These are phyloP conservation scores for Talaromyces sp. DNA, from an alignment of 2,329 filamentous ascomycete species.

Conservation along the genomic window DNA sequence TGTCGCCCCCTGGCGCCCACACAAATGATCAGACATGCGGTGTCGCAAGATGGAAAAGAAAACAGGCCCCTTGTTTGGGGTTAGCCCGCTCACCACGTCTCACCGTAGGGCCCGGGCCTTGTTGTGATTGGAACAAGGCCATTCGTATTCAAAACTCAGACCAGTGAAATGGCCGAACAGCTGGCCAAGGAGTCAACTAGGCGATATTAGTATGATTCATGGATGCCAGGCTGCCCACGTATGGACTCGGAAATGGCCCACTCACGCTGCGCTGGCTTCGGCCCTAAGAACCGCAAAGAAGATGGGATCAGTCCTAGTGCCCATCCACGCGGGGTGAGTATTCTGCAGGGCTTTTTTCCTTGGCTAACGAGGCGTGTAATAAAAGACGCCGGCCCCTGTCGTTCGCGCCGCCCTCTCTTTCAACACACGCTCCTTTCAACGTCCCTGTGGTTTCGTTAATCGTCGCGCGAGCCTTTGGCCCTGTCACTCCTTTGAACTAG, in stretches of 20 bases:
- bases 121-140: not conserved
- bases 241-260: not conserved
- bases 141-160: not conserved
- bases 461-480: not conserved
- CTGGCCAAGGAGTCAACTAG: not conserved
- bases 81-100: not conserved
- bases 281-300: not conserved
- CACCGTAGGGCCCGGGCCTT: not conserved
- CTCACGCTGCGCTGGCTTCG: not conserved
- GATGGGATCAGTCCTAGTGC: not conserved
- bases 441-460: slow-evolving; percentile 2
- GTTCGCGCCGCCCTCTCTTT: slow-evolving; percentile 1
- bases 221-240: not conserved
- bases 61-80: not conserved
- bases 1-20: not conserved
- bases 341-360: not conserved
- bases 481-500: slow-evolving; percentile 10
- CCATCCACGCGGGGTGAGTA: not conserved
- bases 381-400: slow-evolving; percentile 4
- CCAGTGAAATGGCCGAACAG: not conserved
- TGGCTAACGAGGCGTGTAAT: slow-evolving; percentile 1
- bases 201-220: not conserved
- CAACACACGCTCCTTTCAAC: not conserved
- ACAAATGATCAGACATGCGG: not conserved
- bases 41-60: not conserved